Conservation (phyloP, 2,329 filamentous ascomycete genomes). For the Penicillium sp. region DNA sequence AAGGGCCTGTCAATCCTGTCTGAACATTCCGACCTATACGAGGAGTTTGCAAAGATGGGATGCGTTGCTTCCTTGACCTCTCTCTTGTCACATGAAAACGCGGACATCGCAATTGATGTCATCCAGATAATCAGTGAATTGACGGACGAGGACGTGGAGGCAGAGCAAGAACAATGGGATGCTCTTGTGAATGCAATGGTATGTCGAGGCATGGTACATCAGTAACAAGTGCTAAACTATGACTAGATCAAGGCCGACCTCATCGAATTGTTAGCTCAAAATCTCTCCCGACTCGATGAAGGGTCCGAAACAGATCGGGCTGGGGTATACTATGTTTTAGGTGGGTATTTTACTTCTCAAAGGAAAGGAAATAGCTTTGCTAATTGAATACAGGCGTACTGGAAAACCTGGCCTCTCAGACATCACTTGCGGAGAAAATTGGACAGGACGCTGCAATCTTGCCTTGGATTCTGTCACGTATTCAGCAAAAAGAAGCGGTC, state of each 20-base stretch:
- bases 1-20: too few relatives aligned
- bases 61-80: too few relatives aligned
- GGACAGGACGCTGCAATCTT: slow-evolving; percentile 60
- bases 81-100: slow-evolving; percentile 86
- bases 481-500: slow-evolving; percentile 57
- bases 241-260: slow-evolving; percentile 36
- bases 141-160: slow-evolving; percentile 83
- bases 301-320: slow-evolving; percentile 61
- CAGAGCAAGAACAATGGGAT: slow-evolving; percentile 72
- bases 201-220: slow-evolving; percentile 1
- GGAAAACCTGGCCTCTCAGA: slow-evolving; percentile 73
- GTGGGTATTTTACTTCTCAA: slow-evolving; percentile 22
- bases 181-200: slow-evolving; percentile 57
- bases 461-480: slow-evolving; percentile 67
- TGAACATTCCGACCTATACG: too few relatives aligned
- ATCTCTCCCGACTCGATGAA: slow-evolving; percentile 71
- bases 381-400: slow-evolving; percentile 49
- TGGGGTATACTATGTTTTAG: slow-evolving; percentile 77
- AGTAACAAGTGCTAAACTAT: slow-evolving; percentile 16
- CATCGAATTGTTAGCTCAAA: slow-evolving; percentile 40
- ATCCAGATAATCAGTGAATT: slow-evolving; percentile 84
- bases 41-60: too few relatives aligned
- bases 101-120: slow-evolving; percentile 85
- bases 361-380: background rate
- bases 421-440: slow-evolving; percentile 60